These are phyloP conservation scores for Paraphoma sp. DNA, from an alignment of 2,329 filamentous ascomycete genomes.

Conservation along the genomic window DNA sequence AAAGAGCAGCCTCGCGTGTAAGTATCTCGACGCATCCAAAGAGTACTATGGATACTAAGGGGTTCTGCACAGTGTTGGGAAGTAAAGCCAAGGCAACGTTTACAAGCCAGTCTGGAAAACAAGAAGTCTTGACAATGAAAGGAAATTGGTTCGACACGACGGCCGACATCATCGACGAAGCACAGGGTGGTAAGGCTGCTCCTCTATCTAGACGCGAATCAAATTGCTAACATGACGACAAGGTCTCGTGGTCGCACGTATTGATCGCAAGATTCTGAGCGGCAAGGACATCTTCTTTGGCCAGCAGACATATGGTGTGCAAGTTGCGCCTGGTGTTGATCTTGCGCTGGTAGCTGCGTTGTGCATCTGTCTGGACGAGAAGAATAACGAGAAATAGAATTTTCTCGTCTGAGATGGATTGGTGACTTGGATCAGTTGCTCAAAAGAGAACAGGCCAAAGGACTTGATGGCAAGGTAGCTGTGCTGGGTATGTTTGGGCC, in stretches of 20 bases:
- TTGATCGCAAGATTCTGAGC: conserved; percentile 66
- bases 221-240: background rate
- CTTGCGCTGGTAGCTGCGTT: conserved; percentile 70
- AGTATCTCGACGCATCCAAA: conserved; percentile 31
- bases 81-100: conserved; percentile 66
- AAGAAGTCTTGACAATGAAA: conserved; percentile 56
- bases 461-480: background rate
- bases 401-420: background rate
- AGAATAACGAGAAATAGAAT: conserved; percentile 23
- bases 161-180: conserved; percentile 64
- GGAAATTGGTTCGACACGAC: conserved; percentile 66
- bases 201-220: background rate
- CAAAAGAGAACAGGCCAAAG: background rate
- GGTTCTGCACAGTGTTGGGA: conserved; percentile 52
- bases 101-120: conserved; percentile 29
- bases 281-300: conserved; percentile 64
- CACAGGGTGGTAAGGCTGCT: conserved; percentile 26
- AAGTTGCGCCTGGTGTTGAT: conserved; percentile 70
- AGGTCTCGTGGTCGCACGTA: conserved; percentile 61
- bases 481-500: background rate
- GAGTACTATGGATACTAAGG: no score
- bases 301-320: conserved; percentile 70
- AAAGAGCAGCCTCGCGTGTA: conserved; percentile 61
- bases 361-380: conserved; percentile 72
- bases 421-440: no score